Conservation (phyloP, 441 rosid genomes). For the Euphorbia corollata region DNA sequence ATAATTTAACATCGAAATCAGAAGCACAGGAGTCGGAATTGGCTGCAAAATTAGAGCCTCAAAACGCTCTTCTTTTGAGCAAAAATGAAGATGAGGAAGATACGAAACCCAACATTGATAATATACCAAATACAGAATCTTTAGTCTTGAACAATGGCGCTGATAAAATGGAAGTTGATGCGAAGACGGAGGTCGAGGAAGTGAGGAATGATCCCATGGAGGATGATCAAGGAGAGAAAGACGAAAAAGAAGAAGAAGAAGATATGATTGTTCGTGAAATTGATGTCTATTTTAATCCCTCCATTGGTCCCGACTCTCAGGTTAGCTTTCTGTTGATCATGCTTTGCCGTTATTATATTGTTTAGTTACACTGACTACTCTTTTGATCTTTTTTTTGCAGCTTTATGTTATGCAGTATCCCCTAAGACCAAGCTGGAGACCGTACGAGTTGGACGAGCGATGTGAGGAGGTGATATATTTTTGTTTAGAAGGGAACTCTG, state of each 20-base stretch:
- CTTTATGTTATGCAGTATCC: conserved; percentile 82
- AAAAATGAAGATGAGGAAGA: conserved; percentile 29
- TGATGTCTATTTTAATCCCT: conserved; percentile 67
- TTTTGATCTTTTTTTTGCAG: conserved; percentile 28
- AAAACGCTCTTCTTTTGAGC: conserved; percentile 14
- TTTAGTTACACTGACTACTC: not conserved
- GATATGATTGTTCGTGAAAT: conserved; percentile 85
- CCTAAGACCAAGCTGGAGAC: conserved; percentile 75
- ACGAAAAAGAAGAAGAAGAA: conserved; percentile 36
- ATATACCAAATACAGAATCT: conserved; percentile 29
- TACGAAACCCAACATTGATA: conserved; percentile 21
- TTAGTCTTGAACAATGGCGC: conserved; percentile 24
- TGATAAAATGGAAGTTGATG: conserved; percentile 52
- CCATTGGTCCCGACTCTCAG: conserved; percentile 42
- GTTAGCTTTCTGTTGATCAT: conserved; percentile 20
- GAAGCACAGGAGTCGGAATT: conserved; percentile 21
- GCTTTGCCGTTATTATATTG: not conserved
- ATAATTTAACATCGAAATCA: conserved; percentile 17
- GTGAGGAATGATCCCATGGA: conserved; percentile 32
- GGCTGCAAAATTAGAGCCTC: conserved; percentile 22
- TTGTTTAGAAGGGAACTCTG: not conserved
- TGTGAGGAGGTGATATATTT: conserved; percentile 53
- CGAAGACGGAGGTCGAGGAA: conserved; percentile 23
- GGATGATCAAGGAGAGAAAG: conserved; percentile 16
- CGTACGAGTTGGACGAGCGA: conserved; percentile 73